phyloP scores from a whole-genome alignment of 345 rosid species.

The Laguncularia racemosa region DNA sequence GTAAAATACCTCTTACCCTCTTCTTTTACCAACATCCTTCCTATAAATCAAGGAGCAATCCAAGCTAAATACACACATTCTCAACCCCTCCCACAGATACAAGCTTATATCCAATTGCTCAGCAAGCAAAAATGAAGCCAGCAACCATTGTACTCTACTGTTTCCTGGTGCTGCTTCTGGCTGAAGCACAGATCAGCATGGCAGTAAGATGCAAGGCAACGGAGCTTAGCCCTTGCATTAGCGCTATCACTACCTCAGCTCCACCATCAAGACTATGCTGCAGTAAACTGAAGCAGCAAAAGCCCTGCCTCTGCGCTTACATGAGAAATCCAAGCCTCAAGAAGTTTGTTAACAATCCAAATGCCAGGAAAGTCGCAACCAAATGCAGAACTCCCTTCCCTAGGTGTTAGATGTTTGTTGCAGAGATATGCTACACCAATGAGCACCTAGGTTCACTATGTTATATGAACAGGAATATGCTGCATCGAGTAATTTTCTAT shows the following conservation, averaged over 20 bases:
- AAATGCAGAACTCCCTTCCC: conserved; percentile 92
- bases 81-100: background rate
- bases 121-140: conserved; percentile 30
- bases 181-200: conserved; percentile 31
- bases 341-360: conserved; percentile 70
- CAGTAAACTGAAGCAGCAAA: conserved; percentile 73
- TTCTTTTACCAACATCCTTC: background rate
- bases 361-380: conserved; percentile 81
- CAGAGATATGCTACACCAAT: too few relatives aligned
- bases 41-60: conserved; percentile 20
- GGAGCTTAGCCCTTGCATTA: conserved; percentile 76
- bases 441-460: too few relatives aligned
- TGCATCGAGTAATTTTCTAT: too few relatives aligned
- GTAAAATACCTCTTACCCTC: background rate
- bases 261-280: conserved; percentile 75
- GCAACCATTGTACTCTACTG: conserved; percentile 30
- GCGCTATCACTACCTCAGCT: conserved; percentile 61
- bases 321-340: conserved; percentile 66
- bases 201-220: conserved; percentile 83
- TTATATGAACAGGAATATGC: too few relatives aligned
- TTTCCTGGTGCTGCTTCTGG: conserved; percentile 34
- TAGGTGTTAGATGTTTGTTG: conserved; percentile 38
- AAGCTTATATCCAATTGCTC: background rate
- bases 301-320: conserved; percentile 91
- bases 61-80: conserved; percentile 3